Evolutionary conservation across 108 stramenopile species (phyloP).

Genomic region (Poteriospumella lacustris): DNA sequence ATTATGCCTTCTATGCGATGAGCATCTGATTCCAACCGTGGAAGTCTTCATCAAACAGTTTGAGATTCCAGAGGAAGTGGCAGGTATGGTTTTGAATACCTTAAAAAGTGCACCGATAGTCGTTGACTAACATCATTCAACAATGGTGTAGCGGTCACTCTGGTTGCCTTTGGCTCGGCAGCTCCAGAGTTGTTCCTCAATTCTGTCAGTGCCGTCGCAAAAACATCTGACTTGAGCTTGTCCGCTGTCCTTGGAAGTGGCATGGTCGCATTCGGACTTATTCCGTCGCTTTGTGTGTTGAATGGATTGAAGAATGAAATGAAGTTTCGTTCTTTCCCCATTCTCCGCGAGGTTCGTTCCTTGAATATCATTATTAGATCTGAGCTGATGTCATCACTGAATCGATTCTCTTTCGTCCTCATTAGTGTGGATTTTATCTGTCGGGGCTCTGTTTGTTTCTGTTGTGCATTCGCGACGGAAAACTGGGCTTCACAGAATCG

Average conservation of each 20-base stretch:
- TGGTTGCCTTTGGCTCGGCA: constrained; percentile 27
- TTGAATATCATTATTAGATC: not conserved
- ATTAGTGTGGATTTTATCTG: constrained; percentile 3
- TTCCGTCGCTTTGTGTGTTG: constrained; percentile 25
- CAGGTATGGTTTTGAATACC: constrained; percentile 12
- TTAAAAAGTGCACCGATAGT: not conserved
- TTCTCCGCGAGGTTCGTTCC: constrained; percentile 4
- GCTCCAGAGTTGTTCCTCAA: constrained; percentile 29
- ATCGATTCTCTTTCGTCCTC: not conserved
- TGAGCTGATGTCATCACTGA: not conserved
- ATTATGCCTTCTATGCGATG: constrained; percentile 17
- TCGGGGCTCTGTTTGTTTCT: not conserved
- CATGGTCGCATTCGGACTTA: constrained; percentile 26
- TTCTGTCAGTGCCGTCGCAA: not conserved
- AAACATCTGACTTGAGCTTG: constrained; percentile 11
- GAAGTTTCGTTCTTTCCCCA: not conserved
- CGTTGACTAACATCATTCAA: not conserved
- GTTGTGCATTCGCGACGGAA: not conserved
- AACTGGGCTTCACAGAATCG: not conserved
- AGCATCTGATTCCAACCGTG: not conserved
- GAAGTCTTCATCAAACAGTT: constrained; percentile 20
- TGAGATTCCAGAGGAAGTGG: constrained; percentile 10
- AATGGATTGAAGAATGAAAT: not conserved
- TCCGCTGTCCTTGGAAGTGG: constrained; percentile 16
- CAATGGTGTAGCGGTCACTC: not conserved